Base-by-base conservation (phyloP, 257 asterid species). In the Lantana camara region DNA sequence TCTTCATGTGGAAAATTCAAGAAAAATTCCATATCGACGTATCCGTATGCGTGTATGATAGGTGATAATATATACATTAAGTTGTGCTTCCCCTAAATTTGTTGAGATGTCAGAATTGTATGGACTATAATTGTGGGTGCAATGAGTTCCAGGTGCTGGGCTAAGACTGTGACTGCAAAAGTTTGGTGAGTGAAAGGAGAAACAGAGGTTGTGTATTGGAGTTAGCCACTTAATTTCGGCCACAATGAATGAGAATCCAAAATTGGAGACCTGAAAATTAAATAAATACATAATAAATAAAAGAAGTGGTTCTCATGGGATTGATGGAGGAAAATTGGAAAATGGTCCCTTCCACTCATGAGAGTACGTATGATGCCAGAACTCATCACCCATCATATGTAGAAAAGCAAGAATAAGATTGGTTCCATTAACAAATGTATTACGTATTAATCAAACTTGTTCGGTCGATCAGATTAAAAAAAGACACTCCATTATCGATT, bases 281-380 rank as follows among this genome's bases (percentile, higher is more conserved):
- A 2, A 27, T 2, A 27, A 27, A 27, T 27, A n/a, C n/a, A n/a
- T n/a, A n/a, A n/a, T 27, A 27, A 27, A 27, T 27, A 2, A 5
- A 35, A 35, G 1, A 59, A 68, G 67, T 68, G 73, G 73, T 60
- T 42, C 49, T 60, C 12, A 60, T 13, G 19, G 30, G 38, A 29
- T 60, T 5, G 52, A 21, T 22, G 44, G 37, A 14, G n/a, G 66
- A 66, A 56, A 71, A 71, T 48, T 38, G 76, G 49, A 23, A 49
- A 34, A 72, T 72, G 77, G 72, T 64, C 72, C 72, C 68, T 71
- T 11, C 72, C 76, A 71, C 61, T 57, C 14, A 20, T 8, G 23
- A 15, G 40, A 35, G 40, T 47, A 5, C 51, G 24, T 32, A 8
- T 5, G 4, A 19, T n/a, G 27, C 20, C 20, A 7, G 4, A 14